Evolutionary conservation across 768 basidiomycete species (phyloP).

Genomic region (Cyclocybe cylindracea): DNA sequence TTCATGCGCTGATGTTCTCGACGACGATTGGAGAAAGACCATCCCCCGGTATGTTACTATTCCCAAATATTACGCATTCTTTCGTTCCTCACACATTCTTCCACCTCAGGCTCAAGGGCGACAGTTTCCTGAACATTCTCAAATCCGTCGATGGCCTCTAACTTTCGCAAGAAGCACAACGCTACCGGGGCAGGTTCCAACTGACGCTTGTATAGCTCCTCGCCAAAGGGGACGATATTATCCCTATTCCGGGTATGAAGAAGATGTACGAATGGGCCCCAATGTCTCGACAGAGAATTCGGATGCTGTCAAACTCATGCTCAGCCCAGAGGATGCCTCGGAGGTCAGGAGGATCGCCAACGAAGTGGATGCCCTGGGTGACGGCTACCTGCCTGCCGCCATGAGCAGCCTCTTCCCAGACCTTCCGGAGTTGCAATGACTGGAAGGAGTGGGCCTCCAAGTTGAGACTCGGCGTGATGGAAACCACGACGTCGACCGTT

Average conservation of each 20-base stretch:
- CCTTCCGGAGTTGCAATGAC: slow-evolving; percentile 23
- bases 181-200: slow-evolving; percentile 49
- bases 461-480: too few species aligned
- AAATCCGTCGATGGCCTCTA: slow-evolving; percentile 40
- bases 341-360: slow-evolving; percentile 36
- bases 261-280: too few species aligned
- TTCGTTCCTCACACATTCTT: too few species aligned
- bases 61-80: too few species aligned
- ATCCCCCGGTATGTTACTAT: slow-evolving; percentile 35
- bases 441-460: too few species aligned
- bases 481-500: too few species aligned
- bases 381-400: slow-evolving; percentile 33
- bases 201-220: slow-evolving; percentile 53
- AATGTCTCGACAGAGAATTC: slow-evolving; percentile 40
- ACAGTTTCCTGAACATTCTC: slow-evolving; percentile 50
- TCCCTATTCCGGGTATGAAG: slow-evolving; percentile 53
- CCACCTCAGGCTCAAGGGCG: slow-evolving; percentile 29
- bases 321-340: slow-evolving; percentile 35
- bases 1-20: slow-evolving; percentile 39
- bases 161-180: slow-evolving; percentile 38
- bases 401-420: slow-evolving; percentile 30
- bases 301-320: slow-evolving; percentile 30
- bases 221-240: slow-evolving; percentile 46
- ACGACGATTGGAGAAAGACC: slow-evolving; percentile 36
- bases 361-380: slow-evolving; percentile 29